Conservation (phyloP, 352 stramenopile genomes). For the Phytophthora meadii region DNA sequence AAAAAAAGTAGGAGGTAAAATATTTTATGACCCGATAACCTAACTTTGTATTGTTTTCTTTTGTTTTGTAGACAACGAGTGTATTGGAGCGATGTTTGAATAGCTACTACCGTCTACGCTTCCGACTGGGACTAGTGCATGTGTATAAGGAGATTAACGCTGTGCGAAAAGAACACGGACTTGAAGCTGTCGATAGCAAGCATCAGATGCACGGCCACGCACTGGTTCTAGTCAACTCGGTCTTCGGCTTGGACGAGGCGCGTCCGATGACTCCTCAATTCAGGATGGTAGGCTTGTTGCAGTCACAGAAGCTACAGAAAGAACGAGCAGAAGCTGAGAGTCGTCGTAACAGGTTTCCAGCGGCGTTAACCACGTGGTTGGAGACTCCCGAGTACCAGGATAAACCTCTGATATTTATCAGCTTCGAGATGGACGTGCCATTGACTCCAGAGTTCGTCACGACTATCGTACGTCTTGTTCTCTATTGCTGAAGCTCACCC, state of each 20-base stretch:
- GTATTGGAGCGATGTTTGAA: conserved; percentile 84
- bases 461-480: conserved; percentile 47
- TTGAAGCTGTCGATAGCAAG: conserved; percentile 58
- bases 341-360: conserved; percentile 40
- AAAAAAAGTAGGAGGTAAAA: conserved; percentile 1
- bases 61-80: conserved; percentile 56
- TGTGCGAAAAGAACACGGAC: conserved; percentile 57
- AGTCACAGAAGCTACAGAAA: conserved; percentile 38
- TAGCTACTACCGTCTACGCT: conserved; percentile 78
- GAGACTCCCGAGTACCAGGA: conserved; percentile 27
- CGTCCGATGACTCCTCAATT: conserved; percentile 81
- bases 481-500: neutral
- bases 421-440: conserved; percentile 54
- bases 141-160: conserved; percentile 75
- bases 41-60: conserved; percentile 14
- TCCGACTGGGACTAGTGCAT: conserved; percentile 66
- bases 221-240: conserved; percentile 83
- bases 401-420: conserved; percentile 66
- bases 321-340: conserved; percentile 24
- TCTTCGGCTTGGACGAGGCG: conserved; percentile 84
- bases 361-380: conserved; percentile 48
- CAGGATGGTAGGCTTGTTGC: conserved; percentile 74
- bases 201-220: conserved; percentile 58
- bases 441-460: conserved; percentile 64
- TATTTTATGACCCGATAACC: neutral